Base-by-base conservation (phyloP, 352 stramenopile genomes). In the Phytophthora citricola region DNA sequence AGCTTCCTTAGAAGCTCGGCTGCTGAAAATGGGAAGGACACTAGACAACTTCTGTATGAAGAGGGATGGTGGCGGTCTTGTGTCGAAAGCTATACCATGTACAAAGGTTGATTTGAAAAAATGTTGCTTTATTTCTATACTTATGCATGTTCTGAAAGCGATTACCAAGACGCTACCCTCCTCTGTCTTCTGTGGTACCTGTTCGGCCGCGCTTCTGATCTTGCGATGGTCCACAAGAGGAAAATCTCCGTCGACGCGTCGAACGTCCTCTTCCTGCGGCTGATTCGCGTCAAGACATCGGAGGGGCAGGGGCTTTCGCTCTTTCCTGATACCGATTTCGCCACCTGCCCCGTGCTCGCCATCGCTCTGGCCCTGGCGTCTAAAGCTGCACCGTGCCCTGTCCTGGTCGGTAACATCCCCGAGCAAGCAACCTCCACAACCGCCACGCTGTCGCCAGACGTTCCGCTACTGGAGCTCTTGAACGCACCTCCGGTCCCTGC, bases 281-380 rank as follows among this genome's bases (percentile, higher is more conserved):
- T 79, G 7, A 31, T 74, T 1, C 62, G 69, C 5, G n/a, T 76
- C 36, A 84, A 81, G 58, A 73, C 69, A 2, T 68, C 47, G 0
- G 41, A 81, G 26, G 63, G 71, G 49, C 61, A 79, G 14, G 59
- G 55, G 0, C 17, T 85, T 0, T 73, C 59, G 5, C 32, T 83
- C 14, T 73, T 80, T 34, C 63, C 63, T 5, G 61, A 70, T 7
- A n/a, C n/a, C 0, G 54, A 62, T 8, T 58, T 70, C 11, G n/a
- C 32, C 6, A 79, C 65, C 0, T 80, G 65, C 12, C 48, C 58
- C 5, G 1, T 77, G 1, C 53, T 66, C 2, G 59, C 55, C 4
- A 48, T 75, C 0, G 58, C 61, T 0, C 27, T 73, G 3, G 59
- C 61, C 0, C 17, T 64, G 22, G 26, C 50, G 5, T 27, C n/a